A percentile compares a stretch with the other conserved stretches of the same genome.
These are phyloP conservation scores for Sugiyamaella marilandica DNA, from an alignment of 805 yeast species.

Conservation along the genomic window DNA sequence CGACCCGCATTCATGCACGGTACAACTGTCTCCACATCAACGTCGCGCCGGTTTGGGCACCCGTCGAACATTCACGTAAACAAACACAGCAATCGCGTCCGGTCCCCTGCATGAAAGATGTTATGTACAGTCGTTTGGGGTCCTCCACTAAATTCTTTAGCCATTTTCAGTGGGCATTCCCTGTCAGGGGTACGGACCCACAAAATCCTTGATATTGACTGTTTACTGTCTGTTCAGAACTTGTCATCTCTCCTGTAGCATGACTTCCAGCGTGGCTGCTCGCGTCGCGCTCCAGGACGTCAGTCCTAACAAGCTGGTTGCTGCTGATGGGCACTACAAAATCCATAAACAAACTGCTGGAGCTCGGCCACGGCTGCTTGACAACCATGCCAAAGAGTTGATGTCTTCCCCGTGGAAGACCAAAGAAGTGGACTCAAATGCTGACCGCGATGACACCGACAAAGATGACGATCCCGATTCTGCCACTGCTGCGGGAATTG, in stretches of 20 bases:
- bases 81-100: not conserved
- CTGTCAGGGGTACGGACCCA: not conserved
- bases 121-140: not conserved
- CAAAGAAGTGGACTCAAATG: not conserved
- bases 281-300: conserved; percentile 3
- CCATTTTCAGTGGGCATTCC: not conserved
- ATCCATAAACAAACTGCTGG: not conserved
- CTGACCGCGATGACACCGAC: not conserved
- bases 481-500: too few species aligned
- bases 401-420: not conserved
- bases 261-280: not conserved
- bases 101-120: not conserved
- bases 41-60: not conserved
- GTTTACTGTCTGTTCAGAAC: not conserved
- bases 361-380: conserved; percentile 3
- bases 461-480: not conserved
- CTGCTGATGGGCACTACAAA: not conserved
- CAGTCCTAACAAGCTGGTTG: conserved; percentile 2
- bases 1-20: conserved; percentile 1
- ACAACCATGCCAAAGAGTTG: not conserved
- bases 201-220: not conserved
- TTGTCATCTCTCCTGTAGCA: not conserved
- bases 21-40: conserved; percentile 3
- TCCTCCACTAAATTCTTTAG: not conserved
- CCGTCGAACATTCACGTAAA: not conserved